A percentile compares a stretch with the other conserved stretches of the same genome.
Conservation (phyloP, 805 yeast genomes). For the Ogataea degrootiae region DNA sequence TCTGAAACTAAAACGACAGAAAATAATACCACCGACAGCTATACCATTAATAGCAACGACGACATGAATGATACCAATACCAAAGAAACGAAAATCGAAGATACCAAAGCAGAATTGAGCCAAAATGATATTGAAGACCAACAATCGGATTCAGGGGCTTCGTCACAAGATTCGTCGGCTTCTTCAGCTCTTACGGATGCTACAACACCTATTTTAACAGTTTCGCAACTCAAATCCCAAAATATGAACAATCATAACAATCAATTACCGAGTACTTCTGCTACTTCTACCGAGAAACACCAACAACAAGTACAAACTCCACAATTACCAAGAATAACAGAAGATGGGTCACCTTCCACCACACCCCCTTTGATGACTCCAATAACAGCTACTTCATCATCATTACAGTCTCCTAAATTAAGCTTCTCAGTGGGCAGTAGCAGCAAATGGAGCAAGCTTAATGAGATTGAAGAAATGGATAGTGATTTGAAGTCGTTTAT, state of each 20-base stretch:
- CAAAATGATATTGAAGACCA: neutral
- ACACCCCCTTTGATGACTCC: neutral
- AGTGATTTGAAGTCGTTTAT: constrained; percentile 10
- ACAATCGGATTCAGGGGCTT: neutral
- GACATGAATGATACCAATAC: neutral
- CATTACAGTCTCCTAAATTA: neutral
- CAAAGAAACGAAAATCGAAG: neutral
- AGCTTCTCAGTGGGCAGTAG: neutral
- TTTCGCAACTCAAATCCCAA: neutral
- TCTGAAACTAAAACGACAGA: too few species aligned
- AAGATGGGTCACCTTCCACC: neutral
- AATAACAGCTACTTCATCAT: neutral
- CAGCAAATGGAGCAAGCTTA: neutral
- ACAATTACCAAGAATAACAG: neutral
- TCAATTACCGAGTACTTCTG: neutral
- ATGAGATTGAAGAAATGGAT: constrained; percentile 21
- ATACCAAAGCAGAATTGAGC: neutral
- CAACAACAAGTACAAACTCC: neutral
- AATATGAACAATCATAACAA: neutral
- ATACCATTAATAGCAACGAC: neutral
- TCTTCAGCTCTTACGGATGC: constrained; percentile 4
- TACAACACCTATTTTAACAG: constrained; percentile 6
- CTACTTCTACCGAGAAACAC: too few species aligned
- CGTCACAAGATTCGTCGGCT: constrained; percentile 3
- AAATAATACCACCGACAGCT: neutral